A percentile compares a stretch with the other conserved stretches of the same genome.
Evolutionary conservation across 2,329 filamentous ascomycete genomes (phyloP).

Genomic region (Camillea tinctor): DNA sequence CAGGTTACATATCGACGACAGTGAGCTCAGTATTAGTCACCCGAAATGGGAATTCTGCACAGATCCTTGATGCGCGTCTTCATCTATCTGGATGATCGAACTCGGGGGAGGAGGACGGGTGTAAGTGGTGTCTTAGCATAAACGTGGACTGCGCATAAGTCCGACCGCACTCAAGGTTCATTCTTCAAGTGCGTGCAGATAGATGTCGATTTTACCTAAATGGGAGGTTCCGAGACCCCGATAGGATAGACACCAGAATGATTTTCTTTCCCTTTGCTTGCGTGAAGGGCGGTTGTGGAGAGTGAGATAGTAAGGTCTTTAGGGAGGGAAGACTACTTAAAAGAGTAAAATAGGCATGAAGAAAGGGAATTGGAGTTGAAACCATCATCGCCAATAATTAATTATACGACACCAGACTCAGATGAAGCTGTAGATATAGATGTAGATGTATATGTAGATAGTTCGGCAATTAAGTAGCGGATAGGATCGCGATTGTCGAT

Average conservation of each 20-base stretch:
- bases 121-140: neutral
- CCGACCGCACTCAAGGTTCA: conserved; percentile 5
- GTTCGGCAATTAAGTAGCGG: conserved; percentile 8
- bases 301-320: conserved; percentile 12
- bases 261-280: conserved; percentile 1
- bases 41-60: neutral
- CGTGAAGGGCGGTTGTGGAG: conserved; percentile 19
- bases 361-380: conserved; percentile 16
- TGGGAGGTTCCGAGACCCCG: conserved; percentile 2
- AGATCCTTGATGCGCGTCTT: neutral
- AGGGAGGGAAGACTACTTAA: conserved; percentile 1
- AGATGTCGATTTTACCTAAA: conserved; percentile 1
- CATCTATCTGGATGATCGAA: too few species aligned
- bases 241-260: conserved; percentile 4
- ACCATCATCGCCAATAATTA: conserved; percentile 12
- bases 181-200: conserved; percentile 9
- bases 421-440: conserved; percentile 14
- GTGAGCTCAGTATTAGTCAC: neutral
- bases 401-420: conserved; percentile 4
- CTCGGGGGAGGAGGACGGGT: neutral
- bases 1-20: too few species aligned
- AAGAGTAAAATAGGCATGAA: conserved; percentile 6
- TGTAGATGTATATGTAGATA: conserved; percentile 11
- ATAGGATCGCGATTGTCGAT: conserved; percentile 10
- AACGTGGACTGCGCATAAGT: conserved; percentile 6